Percentiles rank a stretch among this genome's conserved stretches.
Conservation (phyloP, 441 rosid genomes). For the Macaranga tanarius region DNA sequence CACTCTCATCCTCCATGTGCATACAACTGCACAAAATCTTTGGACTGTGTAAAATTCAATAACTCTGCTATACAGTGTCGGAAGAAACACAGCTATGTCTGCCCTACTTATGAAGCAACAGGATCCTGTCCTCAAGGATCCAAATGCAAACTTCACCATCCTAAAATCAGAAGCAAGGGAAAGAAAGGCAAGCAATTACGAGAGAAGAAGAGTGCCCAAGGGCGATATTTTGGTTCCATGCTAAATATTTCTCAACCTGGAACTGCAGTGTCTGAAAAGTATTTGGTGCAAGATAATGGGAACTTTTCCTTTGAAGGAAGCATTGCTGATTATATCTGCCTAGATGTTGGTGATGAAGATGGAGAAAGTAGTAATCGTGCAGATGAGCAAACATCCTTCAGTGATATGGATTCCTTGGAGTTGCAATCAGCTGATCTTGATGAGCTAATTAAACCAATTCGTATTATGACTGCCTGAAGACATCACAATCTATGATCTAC, state of each 20-base stretch:
- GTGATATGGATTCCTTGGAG: slow-evolving; percentile 37
- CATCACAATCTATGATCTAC: neutral
- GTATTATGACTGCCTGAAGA: slow-evolving; percentile 46
- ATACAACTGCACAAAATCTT: slow-evolving; percentile 25
- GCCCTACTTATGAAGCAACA: slow-evolving; percentile 73
- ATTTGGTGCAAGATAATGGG: slow-evolving; percentile 22
- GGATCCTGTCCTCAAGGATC: slow-evolving; percentile 80
- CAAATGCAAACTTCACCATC: slow-evolving; percentile 95
- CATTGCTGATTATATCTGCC: slow-evolving; percentile 51
- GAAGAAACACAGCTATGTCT: slow-evolving; percentile 90
- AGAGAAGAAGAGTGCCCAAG: slow-evolving; percentile 44
- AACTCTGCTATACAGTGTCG: slow-evolving; percentile 71
- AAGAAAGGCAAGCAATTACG: slow-evolving; percentile 61
- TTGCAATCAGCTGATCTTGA: slow-evolving; percentile 40
- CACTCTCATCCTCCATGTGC: slow-evolving; percentile 23
- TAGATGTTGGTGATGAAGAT: slow-evolving; percentile 51
- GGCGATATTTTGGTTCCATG: slow-evolving; percentile 65
- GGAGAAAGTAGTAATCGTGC: slow-evolving; percentile 24
- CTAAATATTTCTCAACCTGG: slow-evolving; percentile 28
- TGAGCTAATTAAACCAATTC: slow-evolving; percentile 59
- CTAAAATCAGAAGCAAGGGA: slow-evolving; percentile 58
- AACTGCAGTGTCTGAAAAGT: slow-evolving; percentile 33
- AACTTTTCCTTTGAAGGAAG: slow-evolving; percentile 30
- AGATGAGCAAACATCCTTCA: slow-evolving; percentile 31
- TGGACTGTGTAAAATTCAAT: slow-evolving; percentile 37